Base-by-base conservation (phyloP, 345 rosid genomes). In the Salix brachista region DNA sequence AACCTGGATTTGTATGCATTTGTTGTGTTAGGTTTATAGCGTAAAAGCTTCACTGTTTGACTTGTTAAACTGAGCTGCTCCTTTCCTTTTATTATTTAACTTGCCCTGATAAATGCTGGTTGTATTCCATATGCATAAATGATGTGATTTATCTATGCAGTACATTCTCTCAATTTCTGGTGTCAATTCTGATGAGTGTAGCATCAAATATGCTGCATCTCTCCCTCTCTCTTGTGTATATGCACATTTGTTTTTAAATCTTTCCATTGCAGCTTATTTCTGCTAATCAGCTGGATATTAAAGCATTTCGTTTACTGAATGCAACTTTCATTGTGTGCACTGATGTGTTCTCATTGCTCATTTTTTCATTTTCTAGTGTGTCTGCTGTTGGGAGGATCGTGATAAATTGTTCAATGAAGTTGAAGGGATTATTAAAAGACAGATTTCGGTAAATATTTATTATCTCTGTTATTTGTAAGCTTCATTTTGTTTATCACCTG, bases 361-460 rank as follows among this genome's bases (percentile, higher is more conserved):
- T 67, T 73, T 4, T 34, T 66, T 0, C 44, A 14, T 60, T 42
- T 82, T 11, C 18, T 78, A 96, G 99, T 92, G 94, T 82, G 91
- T 96, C 13, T 96, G 99, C 74, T 77, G 90, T 76, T 96, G 99
- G 99, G 99, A 93, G 76, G 96, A 90, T 80, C 94, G 98, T 12
- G 94, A 92, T 77, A 87, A 88, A 68, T 90, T 86, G 89, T 94
- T 94, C 52, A 19, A 79, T 75, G 98, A 96, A 78, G 98, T 96
- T 78, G 99, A 96, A 87, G 94, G 84, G 54, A 90, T 96, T 71
- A 91, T 96, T 67, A 83, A 88, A 80, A 91, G 92, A 77, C 99
- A 96, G 89, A 90, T 96, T 73, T 90, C 81, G 84, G 99, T 94
- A 80, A 80, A 87, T 44, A 44, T 39, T 69, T 3, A 58, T 75